A percentile compares a stretch with the other conserved stretches of the same genome.
These are phyloP conservation scores for Monosporascus sp. DNA, from an alignment of 2,329 filamentous ascomycete genomes.

Conservation along the genomic window DNA sequence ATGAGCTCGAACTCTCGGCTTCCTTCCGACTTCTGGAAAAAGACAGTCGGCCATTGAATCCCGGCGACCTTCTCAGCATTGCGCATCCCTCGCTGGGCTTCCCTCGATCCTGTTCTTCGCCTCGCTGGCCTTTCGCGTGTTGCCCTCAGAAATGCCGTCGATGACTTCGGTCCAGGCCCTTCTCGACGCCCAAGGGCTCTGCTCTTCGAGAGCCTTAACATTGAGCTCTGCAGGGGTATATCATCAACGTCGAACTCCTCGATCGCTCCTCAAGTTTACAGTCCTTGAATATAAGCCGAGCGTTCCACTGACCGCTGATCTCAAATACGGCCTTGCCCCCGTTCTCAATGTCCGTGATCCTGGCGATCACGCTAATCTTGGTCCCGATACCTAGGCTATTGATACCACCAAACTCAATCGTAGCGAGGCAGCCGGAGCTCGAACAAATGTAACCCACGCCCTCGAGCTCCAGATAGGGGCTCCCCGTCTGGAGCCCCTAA, in stretches of 20 bases:
- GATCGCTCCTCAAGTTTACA: conserved; percentile 4
- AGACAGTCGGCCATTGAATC: conserved; percentile 19
- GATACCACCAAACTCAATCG: conserved; percentile 17
- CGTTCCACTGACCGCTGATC: conserved; percentile 22
- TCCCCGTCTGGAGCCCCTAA: conserved; percentile 17
- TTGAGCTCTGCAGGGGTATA: conserved; percentile 10
- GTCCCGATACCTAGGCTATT: conserved; percentile 8
- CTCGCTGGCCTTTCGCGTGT: conserved; percentile 8
- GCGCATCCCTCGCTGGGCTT: conserved; percentile 19
- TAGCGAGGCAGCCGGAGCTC: conserved; percentile 22
- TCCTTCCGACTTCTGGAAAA: conserved; percentile 11
- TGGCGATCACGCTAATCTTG: conserved; percentile 19
- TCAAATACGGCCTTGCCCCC: conserved; percentile 19
- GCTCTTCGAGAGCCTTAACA: conserved; percentile 4
- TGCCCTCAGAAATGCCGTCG: conserved; percentile 11
- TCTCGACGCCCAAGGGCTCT: conserved; percentile 21
- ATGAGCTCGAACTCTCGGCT: conserved; percentile 14
- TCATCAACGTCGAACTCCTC: conserved; percentile 16
- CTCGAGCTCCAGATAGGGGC: conserved; percentile 20
- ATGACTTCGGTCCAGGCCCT: conserved; percentile 16
- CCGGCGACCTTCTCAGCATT: conserved; percentile 9
- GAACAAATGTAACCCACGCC: conserved; percentile 21
- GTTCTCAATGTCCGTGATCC: conserved; percentile 12
- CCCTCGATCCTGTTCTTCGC: conserved; percentile 17
- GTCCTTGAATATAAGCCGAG: conserved; percentile 15